A percentile compares a stretch with the other conserved stretches of the same genome.
phyloP scores from a whole-genome alignment of 441 rosid genomes.

The Jatropha podagrica region DNA sequence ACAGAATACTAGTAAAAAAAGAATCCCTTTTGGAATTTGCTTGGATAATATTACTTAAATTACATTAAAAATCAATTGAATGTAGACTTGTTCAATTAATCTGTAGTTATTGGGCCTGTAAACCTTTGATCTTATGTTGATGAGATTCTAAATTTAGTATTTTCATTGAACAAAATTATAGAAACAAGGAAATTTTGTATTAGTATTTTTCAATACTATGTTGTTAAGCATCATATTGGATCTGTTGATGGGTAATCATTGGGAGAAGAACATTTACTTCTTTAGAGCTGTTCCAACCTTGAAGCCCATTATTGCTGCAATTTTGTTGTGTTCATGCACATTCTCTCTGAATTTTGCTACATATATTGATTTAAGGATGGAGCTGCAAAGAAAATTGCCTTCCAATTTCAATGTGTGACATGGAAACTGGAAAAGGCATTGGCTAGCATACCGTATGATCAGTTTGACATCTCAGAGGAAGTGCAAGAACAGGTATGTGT shows the following conservation, averaged over 20 bases:
- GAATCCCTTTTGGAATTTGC: neutral
- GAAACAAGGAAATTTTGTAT: neutral
- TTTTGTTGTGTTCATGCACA: constrained; percentile 8
- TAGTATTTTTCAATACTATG: neutral
- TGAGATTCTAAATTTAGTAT: neutral
- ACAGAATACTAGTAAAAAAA: neutral
- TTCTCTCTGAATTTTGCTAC: constrained; percentile 35
- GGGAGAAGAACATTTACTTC: too few species aligned
- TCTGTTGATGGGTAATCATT: neutral
- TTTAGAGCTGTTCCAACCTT: too few species aligned
- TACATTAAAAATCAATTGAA: neutral
- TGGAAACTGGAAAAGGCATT: constrained; percentile 85
- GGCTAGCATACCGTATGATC: constrained; percentile 59
- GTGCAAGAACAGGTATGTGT: constrained; percentile 75
- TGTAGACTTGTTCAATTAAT: neutral
- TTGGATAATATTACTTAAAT: neutral
- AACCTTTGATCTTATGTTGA: neutral
- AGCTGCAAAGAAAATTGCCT: constrained; percentile 61
- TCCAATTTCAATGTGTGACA: constrained; percentile 77
- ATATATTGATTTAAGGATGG: constrained; percentile 61
- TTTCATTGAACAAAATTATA: neutral
- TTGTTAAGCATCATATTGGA: neutral
- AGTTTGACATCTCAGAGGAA: constrained; percentile 83
- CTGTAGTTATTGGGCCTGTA: neutral
- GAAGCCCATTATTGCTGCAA: neutral